phyloP scores from a whole-genome alignment of 2,329 filamentous ascomycete species.

The Albophoma yamanashiensis region DNA sequence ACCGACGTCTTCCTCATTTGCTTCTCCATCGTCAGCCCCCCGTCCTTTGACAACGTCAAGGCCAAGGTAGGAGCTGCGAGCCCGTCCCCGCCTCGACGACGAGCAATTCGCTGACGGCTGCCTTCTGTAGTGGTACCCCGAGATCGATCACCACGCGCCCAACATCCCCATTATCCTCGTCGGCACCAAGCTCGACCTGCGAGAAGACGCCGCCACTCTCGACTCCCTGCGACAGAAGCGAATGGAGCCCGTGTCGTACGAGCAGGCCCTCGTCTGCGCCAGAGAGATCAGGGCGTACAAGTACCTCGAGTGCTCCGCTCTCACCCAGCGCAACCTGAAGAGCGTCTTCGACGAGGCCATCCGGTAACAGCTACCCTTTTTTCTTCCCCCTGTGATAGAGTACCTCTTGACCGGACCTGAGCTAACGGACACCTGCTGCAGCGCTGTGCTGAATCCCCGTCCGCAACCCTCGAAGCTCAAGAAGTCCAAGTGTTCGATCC shows the following conservation, averaged over 20 bases:
- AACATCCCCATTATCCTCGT: slow-evolving; percentile 94
- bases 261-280: slow-evolving; percentile 77
- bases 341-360: slow-evolving; percentile 98
- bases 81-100: neutral
- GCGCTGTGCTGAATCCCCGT: slow-evolving; percentile 61
- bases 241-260: slow-evolving; percentile 85
- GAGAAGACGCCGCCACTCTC: slow-evolving; percentile 75
- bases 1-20: slow-evolving; percentile 98
- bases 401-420: neutral
- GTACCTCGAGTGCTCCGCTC: slow-evolving; percentile 93
- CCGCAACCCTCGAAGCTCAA: slow-evolving; percentile 47
- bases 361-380: slow-evolving; percentile 49
- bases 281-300: slow-evolving; percentile 95
- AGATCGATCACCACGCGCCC: slow-evolving; percentile 94
- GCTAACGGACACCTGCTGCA: slow-evolving; percentile 17
- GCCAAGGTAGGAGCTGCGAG: slow-evolving; percentile 61
- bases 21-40: slow-evolving; percentile 95
- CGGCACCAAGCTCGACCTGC: slow-evolving; percentile 90
- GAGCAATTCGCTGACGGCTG: slow-evolving; percentile 6
- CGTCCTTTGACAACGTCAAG: slow-evolving; percentile 97
- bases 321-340: slow-evolving; percentile 95
- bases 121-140: slow-evolving; percentile 72
- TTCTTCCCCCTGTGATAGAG: no score
- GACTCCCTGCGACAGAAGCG: slow-evolving; percentile 80
- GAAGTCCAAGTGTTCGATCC: slow-evolving; percentile 58